Conservation (phyloP, 176 grass and related monocot genomes). For the Triticum monococcum region DNA sequence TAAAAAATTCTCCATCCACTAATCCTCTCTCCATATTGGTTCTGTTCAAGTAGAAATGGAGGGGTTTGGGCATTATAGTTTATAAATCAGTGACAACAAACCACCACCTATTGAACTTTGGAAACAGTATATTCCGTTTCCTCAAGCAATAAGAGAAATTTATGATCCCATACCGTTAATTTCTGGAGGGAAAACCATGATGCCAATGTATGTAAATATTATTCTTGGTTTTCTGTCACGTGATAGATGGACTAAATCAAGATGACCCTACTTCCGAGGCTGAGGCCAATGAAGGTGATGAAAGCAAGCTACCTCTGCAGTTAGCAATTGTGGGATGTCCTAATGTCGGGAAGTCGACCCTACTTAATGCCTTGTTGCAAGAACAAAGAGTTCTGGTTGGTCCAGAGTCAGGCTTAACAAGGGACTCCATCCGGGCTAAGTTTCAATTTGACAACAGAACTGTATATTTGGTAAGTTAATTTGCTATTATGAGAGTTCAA, state of each 20-base stretch:
- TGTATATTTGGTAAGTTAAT: slow-evolving; percentile 78
- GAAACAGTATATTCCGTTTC: background rate
- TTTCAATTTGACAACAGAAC: slow-evolving; percentile 88
- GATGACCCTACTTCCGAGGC: slow-evolving; percentile 42
- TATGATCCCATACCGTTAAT: background rate
- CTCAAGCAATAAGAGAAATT: background rate
- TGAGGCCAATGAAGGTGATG: slow-evolving; percentile 47
- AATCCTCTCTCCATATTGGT: background rate
- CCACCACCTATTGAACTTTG: background rate
- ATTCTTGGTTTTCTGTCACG: slow-evolving; percentile 11
- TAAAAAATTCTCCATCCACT: background rate
- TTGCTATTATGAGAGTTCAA: slow-evolving; percentile 15
- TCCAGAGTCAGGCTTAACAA: slow-evolving; percentile 92
- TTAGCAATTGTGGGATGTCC: slow-evolving; percentile 92
- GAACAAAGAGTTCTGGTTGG: slow-evolving; percentile 96
- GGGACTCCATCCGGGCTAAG: slow-evolving; percentile 87
- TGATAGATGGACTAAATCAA: slow-evolving; percentile 58
- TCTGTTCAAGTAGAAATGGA: slow-evolving; percentile 2
- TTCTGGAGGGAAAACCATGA: background rate
- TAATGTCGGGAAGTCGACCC: slow-evolving; percentile 97
- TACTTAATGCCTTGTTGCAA: slow-evolving; percentile 90
- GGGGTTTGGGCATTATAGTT: background rate
- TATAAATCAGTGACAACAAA: slow-evolving; percentile 11
- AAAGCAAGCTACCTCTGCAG: slow-evolving; percentile 75
- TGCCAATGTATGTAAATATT: background rate